phyloP scores from a whole-genome alignment of 228 moss, liverwort and hornwort genomes.

The Sphagnum magellanicum region DNA sequence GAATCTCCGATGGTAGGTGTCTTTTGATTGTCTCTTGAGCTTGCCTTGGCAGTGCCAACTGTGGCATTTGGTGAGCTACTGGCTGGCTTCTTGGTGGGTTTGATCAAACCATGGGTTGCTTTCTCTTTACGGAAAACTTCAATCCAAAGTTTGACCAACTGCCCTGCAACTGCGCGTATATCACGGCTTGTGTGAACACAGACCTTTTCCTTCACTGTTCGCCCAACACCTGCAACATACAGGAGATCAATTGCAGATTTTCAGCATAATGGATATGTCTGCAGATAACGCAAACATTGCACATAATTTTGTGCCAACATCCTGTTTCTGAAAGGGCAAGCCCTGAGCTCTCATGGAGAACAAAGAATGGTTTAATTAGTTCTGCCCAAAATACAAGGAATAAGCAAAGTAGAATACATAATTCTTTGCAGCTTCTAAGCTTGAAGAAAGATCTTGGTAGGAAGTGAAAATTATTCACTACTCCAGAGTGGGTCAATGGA shows the following conservation, averaged over 20 bases:
- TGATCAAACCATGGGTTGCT: slow-evolving; percentile 33
- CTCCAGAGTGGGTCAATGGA: too few species aligned
- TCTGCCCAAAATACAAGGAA: background rate
- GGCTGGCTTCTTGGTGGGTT: slow-evolving; percentile 24
- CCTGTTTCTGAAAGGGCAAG: background rate
- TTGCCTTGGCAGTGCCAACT: slow-evolving; percentile 21
- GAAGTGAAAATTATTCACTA: too few species aligned
- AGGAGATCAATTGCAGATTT: background rate
- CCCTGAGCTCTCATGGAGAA: too few species aligned
- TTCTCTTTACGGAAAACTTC: slow-evolving; percentile 57
- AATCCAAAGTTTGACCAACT: slow-evolving; percentile 67
- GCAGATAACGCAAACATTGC: background rate
- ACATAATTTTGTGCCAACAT: background rate
- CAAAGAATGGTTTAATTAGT: too few species aligned
- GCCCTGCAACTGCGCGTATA: slow-evolving; percentile 58
- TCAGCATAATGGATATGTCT: background rate
- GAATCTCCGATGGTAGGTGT: slow-evolving; percentile 14
- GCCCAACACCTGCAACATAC: slow-evolving; percentile 44
- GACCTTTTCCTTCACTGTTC: slow-evolving; percentile 63
- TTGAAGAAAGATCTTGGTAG: background rate
- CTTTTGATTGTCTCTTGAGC: slow-evolving; percentile 30
- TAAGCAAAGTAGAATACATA: background rate
- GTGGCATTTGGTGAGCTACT: slow-evolving; percentile 26
- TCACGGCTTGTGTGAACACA: slow-evolving; percentile 71
- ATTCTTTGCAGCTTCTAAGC: background rate